A percentile compares a stretch with the other conserved stretches of the same genome.
Evolutionary conservation across 352 stramenopile genomes (phyloP).

Genomic region (Chrysophaeum taylorii): DNA sequence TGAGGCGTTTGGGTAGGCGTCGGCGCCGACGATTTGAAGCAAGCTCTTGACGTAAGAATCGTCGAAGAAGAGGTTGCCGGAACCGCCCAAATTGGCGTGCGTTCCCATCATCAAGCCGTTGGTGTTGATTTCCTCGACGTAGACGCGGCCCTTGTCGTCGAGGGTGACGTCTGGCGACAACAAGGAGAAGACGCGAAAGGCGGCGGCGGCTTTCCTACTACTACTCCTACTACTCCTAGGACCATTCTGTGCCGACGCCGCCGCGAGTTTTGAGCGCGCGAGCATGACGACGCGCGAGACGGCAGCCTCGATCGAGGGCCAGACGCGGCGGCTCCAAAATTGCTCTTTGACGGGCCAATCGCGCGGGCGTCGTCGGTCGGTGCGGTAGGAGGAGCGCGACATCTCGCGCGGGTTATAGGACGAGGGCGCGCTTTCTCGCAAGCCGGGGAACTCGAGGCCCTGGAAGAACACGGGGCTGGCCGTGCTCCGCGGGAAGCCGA

Average conservation of each 20-base stretch:
- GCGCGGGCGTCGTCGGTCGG: too few relatives aligned
- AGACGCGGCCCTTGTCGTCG: conserved; percentile 11
- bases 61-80: conserved; percentile 16
- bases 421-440: too few relatives aligned
- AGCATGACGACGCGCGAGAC: not conserved
- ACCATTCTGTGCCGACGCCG: too few relatives aligned
- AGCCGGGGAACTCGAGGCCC: too few relatives aligned
- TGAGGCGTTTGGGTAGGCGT: conserved; percentile 6
- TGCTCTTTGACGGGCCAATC: too few relatives aligned
- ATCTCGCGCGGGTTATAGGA: too few relatives aligned
- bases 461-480: conserved; percentile 58
- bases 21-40: conserved; percentile 16
- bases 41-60: not conserved
- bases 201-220: not conserved
- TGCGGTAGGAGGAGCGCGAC: too few relatives aligned
- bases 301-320: not conserved
- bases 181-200: conserved; percentile 3
- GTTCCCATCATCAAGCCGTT: conserved; percentile 23
- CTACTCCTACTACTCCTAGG: too few relatives aligned
- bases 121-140: conserved; percentile 22
- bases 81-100: not conserved
- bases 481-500: conserved; percentile 43
- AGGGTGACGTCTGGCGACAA: conserved; percentile 17
- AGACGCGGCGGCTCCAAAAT: conserved; percentile 41
- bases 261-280: not conserved